Evolutionary conservation across 495 filamentous ascomycete genomes (phyloP).

Genomic region (Immersiella caudata): DNA sequence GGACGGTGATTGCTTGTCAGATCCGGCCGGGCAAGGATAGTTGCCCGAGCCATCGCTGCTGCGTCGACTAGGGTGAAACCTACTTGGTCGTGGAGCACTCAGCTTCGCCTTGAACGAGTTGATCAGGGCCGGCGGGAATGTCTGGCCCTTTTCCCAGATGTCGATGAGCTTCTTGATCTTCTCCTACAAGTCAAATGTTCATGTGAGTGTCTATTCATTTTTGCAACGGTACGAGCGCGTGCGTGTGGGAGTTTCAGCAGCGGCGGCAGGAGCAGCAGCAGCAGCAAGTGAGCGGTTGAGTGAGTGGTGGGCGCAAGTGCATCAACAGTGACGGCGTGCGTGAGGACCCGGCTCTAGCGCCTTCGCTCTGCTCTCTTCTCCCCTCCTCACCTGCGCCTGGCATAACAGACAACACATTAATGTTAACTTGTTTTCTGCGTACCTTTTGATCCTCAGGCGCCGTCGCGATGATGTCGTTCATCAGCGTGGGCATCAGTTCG

Average conservation of each 20-base stretch:
- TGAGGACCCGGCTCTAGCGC: background rate
- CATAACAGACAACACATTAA: background rate
- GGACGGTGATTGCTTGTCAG: background rate
- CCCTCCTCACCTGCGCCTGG: background rate
- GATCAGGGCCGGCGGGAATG: constrained; percentile 83
- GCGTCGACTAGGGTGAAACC: constrained; percentile 44
- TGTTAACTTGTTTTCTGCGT: constrained; percentile 54
- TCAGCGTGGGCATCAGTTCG: constrained; percentile 86
- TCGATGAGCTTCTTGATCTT: constrained; percentile 95
- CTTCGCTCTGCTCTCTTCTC: background rate
- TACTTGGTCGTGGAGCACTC: constrained; percentile 65
- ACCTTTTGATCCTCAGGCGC: constrained; percentile 98
- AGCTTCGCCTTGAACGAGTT: constrained; percentile 84
- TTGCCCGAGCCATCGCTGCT: background rate
- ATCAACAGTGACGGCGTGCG: background rate
- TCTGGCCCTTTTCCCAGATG: constrained; percentile 96
- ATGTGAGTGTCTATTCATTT: constrained; percentile 45
- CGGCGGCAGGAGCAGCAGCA: background rate
- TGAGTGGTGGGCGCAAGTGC: background rate
- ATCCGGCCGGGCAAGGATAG: background rate
- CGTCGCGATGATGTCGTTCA: constrained; percentile 91
- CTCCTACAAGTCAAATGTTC: constrained; percentile 64
- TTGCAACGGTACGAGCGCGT: background rate
- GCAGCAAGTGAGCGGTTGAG: background rate
- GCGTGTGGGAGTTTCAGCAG: background rate